Percentiles rank a stretch among this genome's conserved stretches.
Evolutionary conservation across 1,139 yeast genomes (phyloP).

Genomic region (Zygoascus hellenicus): DNA sequence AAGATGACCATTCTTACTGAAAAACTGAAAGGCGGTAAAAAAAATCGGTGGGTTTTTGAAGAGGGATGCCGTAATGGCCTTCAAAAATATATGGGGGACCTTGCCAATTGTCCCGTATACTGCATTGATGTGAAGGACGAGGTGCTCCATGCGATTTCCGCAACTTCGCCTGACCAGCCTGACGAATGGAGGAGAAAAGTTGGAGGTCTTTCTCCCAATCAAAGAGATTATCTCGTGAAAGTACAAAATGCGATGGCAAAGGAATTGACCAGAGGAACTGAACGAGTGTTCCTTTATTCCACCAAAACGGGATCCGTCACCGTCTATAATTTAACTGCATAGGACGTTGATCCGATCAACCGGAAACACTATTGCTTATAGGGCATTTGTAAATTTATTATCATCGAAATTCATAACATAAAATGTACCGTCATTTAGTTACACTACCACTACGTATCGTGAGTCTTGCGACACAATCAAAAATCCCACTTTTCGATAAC

Average conservation of each 20-base stretch:
- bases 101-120: constrained; percentile 58
- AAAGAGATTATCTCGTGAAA: constrained; percentile 69
- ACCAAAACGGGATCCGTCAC: constrained; percentile 67
- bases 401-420: too few species aligned
- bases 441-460: too few species aligned
- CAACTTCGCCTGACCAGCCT: constrained; percentile 66
- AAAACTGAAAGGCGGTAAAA: constrained; percentile 58
- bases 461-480: too few species aligned
- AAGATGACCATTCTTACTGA: constrained; percentile 39
- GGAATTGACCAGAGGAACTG: constrained; percentile 64
- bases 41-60: constrained; percentile 75
- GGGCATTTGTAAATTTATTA: too few species aligned
- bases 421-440: too few species aligned
- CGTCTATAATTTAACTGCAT: constrained; percentile 44
- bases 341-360: too few species aligned
- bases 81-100: constrained; percentile 45
- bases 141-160: constrained; percentile 71
- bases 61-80: constrained; percentile 65
- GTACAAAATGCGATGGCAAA: constrained; percentile 66
- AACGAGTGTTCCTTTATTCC: constrained; percentile 69
- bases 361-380: too few species aligned
- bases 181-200: constrained; percentile 88
- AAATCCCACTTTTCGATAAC: too few species aligned
- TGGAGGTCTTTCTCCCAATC: constrained; percentile 64
- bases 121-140: constrained; percentile 77